Evolutionary conservation across 2,329 filamentous ascomycete genomes (phyloP), one percentile per base, ranked within the genome.

Genomic region (Aspergillus jensenii): DNA sequence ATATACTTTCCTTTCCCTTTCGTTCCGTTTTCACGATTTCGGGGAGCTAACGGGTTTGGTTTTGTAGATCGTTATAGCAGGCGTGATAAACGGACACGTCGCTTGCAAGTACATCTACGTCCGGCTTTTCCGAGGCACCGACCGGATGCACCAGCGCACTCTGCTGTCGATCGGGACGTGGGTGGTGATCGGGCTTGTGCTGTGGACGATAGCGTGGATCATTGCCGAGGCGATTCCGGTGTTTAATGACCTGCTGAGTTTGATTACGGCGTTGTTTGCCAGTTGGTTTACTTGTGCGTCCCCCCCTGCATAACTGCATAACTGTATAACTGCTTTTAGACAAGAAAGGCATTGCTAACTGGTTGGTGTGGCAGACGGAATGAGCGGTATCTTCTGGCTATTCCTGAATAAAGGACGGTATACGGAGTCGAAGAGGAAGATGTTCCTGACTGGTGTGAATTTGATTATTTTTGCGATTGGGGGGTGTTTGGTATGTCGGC

Each of bases 211-310:
- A 4, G 84, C 86, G 2, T 89, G 86, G 80, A 71, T 90, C 58
- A 86, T 91, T 58, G 86, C 88, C 5, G 83, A 88, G 68, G 84
- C 85, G 0, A 87, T 91, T 8, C 89, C 89, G 0, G 83, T 86
- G 49, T 91, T 91, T 75, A 85, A 84, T 67, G 80, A 85, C 47
- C 75, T 91, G 11, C 75, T 91, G n/a, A 84, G 84, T 4, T 73
- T 90, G 41, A 84, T 90, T 59, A 80, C 78, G 33, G 81, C 86
- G 2, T 72, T 89, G 2, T 89, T 90, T 59, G 84, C 82, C 17
- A 85, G 81, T 55, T 90, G 87, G 87, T 90, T 90, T 70, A 87
- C 84, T 52, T 83, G 66, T 56, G 69, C 68, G 33, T 59, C 72
- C 2, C 67, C 21, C 21, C 19, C 19, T 21, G 19, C 3, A 21